phyloP scores from a whole-genome alignment of 805 yeast species.

The Yamadazyma ubonensis region DNA sequence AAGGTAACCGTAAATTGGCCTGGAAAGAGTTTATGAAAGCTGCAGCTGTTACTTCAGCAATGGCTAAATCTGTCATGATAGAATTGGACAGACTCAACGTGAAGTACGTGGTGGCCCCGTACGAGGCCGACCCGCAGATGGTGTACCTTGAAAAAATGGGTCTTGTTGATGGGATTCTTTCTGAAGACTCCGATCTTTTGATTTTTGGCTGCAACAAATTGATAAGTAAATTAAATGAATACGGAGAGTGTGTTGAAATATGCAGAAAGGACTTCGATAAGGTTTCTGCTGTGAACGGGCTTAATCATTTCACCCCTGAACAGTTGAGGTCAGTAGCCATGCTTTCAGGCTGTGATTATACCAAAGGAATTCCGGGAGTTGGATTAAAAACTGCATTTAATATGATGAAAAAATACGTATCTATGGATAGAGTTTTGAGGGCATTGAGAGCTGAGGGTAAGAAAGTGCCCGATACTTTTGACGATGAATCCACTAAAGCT shows the following conservation, averaged over 20 bases:
- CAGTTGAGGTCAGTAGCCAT: conserved; percentile 78
- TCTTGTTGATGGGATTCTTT: conserved; percentile 76
- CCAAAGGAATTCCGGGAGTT: conserved; percentile 77
- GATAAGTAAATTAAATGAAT: conserved; percentile 80
- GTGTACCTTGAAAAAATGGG: conserved; percentile 80
- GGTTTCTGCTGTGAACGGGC: conserved; percentile 47
- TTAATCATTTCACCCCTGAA: conserved; percentile 50
- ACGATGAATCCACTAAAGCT: conserved; percentile 63
- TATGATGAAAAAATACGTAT: conserved; percentile 50
- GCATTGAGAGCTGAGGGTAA: conserved; percentile 63
- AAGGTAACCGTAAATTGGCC: conserved; percentile 62
- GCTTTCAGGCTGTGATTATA: conserved; percentile 95
- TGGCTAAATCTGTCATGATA: conserved; percentile 85
- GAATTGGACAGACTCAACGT: conserved; percentile 58
- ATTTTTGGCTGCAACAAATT: conserved; percentile 79
- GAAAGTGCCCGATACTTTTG: conserved; percentile 55
- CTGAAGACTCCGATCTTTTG: conserved; percentile 92
- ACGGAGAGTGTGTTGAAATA: conserved; percentile 70
- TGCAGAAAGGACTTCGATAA: conserved; percentile 51
- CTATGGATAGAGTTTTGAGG: conserved; percentile 55
- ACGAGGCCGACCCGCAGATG: conserved; percentile 97
- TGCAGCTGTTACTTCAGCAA: conserved; percentile 82
- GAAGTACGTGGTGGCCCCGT: conserved; percentile 89
- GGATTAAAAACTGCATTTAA: conserved; percentile 78
- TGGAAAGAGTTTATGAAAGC: conserved; percentile 70